phyloP scores from a whole-genome alignment of 192 early-diverging fungal species.

The Podila clonocystis region DNA sequence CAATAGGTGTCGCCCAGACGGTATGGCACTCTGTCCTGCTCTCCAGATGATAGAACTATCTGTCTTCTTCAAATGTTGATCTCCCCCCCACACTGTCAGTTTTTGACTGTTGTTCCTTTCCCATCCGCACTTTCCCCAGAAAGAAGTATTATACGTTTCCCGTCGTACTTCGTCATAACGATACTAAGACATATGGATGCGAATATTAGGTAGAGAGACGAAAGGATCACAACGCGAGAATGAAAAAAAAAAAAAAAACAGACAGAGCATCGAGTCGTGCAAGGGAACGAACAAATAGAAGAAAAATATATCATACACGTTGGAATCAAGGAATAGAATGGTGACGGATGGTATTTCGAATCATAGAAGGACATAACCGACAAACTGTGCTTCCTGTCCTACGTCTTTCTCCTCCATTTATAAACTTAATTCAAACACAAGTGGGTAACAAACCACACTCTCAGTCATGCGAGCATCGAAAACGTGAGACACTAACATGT shows the following conservation, averaged over 20 bases:
- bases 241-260: not conserved
- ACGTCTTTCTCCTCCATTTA: not conserved
- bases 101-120: not conserved
- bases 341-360: constrained; percentile 3
- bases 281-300: not conserved
- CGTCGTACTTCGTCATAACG: not conserved
- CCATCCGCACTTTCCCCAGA: constrained; percentile 1
- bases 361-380: not conserved
- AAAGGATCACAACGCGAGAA: not conserved
- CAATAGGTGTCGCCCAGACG: not conserved
- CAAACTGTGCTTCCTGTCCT: not conserved
- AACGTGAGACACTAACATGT: not conserved
- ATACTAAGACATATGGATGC: not conserved
- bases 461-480: not conserved
- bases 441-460: not conserved
- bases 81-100: not conserved
- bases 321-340: constrained; percentile 4
- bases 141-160: not conserved
- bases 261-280: not conserved
- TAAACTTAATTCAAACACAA: not conserved
- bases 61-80: constrained; percentile 2
- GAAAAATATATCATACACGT: not conserved
- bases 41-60: constrained; percentile 14
- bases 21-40: not conserved
- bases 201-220: not conserved